Evolutionary conservation across 352 stramenopile genomes (phyloP).

Genomic region (Paralagenidium karlingii): DNA sequence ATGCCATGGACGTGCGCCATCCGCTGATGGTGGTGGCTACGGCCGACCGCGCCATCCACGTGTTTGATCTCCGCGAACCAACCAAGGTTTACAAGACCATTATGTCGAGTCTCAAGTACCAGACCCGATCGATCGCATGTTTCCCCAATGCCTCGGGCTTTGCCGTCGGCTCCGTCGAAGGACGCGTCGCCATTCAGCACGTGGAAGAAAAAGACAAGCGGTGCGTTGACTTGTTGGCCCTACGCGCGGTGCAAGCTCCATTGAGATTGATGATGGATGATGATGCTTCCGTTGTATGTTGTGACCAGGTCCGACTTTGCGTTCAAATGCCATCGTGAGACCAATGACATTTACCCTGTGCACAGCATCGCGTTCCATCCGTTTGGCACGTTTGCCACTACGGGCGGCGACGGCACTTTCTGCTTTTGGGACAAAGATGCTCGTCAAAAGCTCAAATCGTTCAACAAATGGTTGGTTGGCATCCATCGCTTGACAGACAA

Average conservation of each 20-base stretch:
- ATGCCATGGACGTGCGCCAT: slow-evolving; percentile 90
- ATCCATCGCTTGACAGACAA: neutral
- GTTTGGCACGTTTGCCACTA: slow-evolving; percentile 93
- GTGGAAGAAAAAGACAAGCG: slow-evolving; percentile 72
- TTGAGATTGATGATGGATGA: neutral
- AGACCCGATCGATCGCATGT: slow-evolving; percentile 79
- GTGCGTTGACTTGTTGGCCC: slow-evolving; percentile 6
- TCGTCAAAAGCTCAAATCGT: slow-evolving; percentile 92
- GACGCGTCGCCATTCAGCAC: slow-evolving; percentile 84
- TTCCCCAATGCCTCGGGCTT: slow-evolving; percentile 86
- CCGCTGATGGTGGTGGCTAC: slow-evolving; percentile 91
- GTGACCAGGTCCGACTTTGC: slow-evolving; percentile 69
- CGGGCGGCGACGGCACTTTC: slow-evolving; percentile 90
- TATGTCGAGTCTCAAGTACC: slow-evolving; percentile 76
- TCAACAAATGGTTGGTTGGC: slow-evolving; percentile 53
- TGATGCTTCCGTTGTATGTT: neutral
- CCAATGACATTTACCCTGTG: slow-evolving; percentile 79
- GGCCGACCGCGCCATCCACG: slow-evolving; percentile 81
- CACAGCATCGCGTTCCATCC: slow-evolving; percentile 87
- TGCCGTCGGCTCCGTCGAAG: slow-evolving; percentile 85
- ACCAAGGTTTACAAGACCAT: slow-evolving; percentile 82
- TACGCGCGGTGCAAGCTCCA: neutral
- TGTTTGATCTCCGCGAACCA: slow-evolving; percentile 78
- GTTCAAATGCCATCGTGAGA: slow-evolving; percentile 88
- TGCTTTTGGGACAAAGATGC: slow-evolving; percentile 99